A percentile compares a stretch with the other conserved stretches of the same genome.
Conservation (phyloP, 805 yeast genomes). For the Metschnikowia shivogae region DNA sequence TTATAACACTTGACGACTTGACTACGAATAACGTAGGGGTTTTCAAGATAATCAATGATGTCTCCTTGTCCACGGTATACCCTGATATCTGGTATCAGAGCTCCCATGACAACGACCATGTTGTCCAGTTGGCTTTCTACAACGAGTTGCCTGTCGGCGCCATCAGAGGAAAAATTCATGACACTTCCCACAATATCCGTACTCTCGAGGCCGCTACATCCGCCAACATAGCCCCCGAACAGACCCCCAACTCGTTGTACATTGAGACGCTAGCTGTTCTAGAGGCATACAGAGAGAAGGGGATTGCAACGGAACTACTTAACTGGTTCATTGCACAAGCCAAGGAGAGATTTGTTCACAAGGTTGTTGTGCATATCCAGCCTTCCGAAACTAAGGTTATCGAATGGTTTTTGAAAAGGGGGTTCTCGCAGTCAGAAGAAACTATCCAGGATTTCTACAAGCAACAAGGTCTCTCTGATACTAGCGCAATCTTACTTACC, state of each 20-base stretch:
- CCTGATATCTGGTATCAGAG: slow-evolving; percentile 50
- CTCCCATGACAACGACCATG: slow-evolving; percentile 44
- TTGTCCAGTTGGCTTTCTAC: slow-evolving; percentile 58
- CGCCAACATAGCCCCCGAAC: slow-evolving; percentile 20
- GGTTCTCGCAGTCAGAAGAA: slow-evolving; percentile 39
- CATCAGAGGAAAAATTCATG: slow-evolving; percentile 52
- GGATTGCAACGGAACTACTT: slow-evolving; percentile 59
- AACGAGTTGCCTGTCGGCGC: slow-evolving; percentile 82
- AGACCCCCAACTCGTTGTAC: slow-evolving; percentile 52
- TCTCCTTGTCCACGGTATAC: slow-evolving; percentile 49
- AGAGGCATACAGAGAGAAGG: slow-evolving; percentile 54
- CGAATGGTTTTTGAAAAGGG: slow-evolving; percentile 49
- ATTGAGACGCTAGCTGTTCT: slow-evolving; percentile 68
- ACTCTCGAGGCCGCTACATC: slow-evolving; percentile 22
- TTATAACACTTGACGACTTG: slow-evolving; percentile 52
- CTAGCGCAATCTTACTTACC: slow-evolving; percentile 45
- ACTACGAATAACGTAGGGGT: slow-evolving; percentile 58
- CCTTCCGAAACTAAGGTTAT: slow-evolving; percentile 37
- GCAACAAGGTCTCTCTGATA: slow-evolving; percentile 40
- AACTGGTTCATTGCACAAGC: slow-evolving; percentile 56
- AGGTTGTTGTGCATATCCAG: slow-evolving; percentile 53
- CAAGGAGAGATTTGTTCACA: slow-evolving; percentile 48
- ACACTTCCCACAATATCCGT: slow-evolving; percentile 38
- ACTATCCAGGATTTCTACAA: slow-evolving; percentile 46
- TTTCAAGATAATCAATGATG: slow-evolving; percentile 52